phyloP scores from a whole-genome alignment of 768 basidiomycete species.

The Pulveroboletus sp. region DNA sequence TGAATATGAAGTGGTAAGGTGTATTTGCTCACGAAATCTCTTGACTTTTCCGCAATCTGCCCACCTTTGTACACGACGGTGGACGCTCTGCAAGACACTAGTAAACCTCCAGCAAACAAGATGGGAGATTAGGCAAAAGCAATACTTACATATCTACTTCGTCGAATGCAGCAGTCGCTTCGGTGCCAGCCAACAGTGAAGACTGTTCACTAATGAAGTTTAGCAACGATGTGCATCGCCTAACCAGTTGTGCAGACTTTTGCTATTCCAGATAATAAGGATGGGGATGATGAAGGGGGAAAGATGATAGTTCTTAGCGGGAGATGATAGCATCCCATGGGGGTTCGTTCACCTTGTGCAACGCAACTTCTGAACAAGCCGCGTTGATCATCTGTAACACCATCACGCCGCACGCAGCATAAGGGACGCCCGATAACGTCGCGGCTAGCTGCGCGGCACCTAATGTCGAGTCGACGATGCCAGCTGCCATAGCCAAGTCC shows the following conservation, averaged over 20 bases:
- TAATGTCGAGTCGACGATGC: slow-evolving; percentile 14
- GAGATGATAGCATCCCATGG: neutral
- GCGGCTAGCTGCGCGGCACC: slow-evolving; percentile 41
- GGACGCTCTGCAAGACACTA: slow-evolving; percentile 42
- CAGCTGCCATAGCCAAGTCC: slow-evolving; percentile 12
- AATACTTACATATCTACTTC: slow-evolving; percentile 40
- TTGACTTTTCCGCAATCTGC: slow-evolving; percentile 35
- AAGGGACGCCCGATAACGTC: slow-evolving; percentile 42
- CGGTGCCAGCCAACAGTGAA: slow-evolving; percentile 36
- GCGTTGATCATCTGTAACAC: slow-evolving; percentile 41
- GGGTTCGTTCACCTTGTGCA: slow-evolving; percentile 42
- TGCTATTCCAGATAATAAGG: slow-evolving; percentile 27
- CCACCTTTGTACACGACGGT: slow-evolving; percentile 37
- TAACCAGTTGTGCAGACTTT: slow-evolving; percentile 39
- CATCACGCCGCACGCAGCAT: slow-evolving; percentile 40
- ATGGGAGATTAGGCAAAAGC: neutral
- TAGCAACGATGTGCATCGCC: slow-evolving; percentile 39
- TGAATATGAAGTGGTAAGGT: neutral
- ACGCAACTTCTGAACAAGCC: slow-evolving; percentile 41
- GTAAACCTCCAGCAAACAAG: neutral
- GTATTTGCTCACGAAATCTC: slow-evolving; percentile 34
- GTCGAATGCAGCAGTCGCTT: slow-evolving; percentile 37
- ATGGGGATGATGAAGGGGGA: too few relatives aligned
- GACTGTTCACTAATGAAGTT: slow-evolving; percentile 38
- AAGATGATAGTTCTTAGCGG: neutral